A percentile compares a stretch with the other conserved stretches of the same genome.
These are phyloP conservation scores for Malbranchea cinnamomea DNA, from an alignment of 2,329 filamentous ascomycete genomes.

Conservation along the genomic window DNA sequence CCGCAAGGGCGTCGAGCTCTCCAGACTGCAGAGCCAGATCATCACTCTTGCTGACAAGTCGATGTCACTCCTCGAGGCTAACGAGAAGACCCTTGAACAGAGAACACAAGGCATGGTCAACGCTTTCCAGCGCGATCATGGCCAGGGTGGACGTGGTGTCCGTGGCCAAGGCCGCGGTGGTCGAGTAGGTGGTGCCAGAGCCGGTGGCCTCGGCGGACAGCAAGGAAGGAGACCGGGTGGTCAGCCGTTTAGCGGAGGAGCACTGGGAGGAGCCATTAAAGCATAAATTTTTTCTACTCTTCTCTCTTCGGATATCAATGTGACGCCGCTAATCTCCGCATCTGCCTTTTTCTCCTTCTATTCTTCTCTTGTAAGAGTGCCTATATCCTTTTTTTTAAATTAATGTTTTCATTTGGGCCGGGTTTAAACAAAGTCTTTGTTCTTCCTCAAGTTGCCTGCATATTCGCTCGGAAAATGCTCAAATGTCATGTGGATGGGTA, in stretches of 20 bases:
- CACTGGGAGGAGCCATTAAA: conserved; percentile 36
- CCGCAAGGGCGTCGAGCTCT: conserved; percentile 97
- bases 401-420: conserved; percentile 1
- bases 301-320: conserved; percentile 3
- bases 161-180: conserved; percentile 44
- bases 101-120: conserved; percentile 91
- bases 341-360: conserved; percentile 13
- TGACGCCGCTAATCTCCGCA: conserved; percentile 9
- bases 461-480: too few species aligned
- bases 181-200: conserved; percentile 22
- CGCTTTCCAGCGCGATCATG: conserved; percentile 86
- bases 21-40: conserved; percentile 84
- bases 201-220: conserved; percentile 25
- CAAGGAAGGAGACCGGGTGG: conserved; percentile 32
- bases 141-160: conserved; percentile 53
- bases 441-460: too few species aligned
- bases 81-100: conserved; percentile 94
- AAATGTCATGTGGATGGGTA: too few species aligned
- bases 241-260: conserved; percentile 36
- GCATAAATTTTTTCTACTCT: conserved; percentile 22
- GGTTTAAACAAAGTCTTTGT: too few species aligned
- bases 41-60: conserved; percentile 94
- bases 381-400: background rate
- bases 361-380: conserved; percentile 15
- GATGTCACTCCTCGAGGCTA: conserved; percentile 85